Percentiles rank a stretch among this genome's conserved stretches.
Evolutionary conservation across 495 filamentous ascomycete species (phyloP).

Genomic region (Daldinia loculata): DNA sequence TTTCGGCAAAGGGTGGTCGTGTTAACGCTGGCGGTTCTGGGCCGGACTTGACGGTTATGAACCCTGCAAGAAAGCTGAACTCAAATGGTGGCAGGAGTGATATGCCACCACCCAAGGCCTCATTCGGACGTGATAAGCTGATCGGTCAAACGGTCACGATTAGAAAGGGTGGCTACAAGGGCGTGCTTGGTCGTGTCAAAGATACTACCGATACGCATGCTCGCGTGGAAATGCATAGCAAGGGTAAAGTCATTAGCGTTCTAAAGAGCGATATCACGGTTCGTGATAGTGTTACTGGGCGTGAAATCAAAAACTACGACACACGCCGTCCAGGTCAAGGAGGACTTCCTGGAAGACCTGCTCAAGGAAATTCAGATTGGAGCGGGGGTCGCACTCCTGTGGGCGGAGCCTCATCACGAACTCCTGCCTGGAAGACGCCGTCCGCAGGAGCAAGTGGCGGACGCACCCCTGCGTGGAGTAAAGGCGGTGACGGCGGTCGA

Average conservation of each 20-base stretch:
- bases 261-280: conserved; percentile 78
- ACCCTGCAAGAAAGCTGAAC: conserved; percentile 81
- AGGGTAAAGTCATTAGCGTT: conserved; percentile 85
- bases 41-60: conserved; percentile 90
- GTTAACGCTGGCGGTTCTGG: conserved; percentile 58
- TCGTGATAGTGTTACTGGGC: conserved; percentile 83
- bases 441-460: conserved; percentile 56
- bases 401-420: conserved; percentile 67
- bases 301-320: conserved; percentile 71
- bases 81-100: conserved; percentile 54
- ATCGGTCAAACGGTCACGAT: conserved; percentile 92
- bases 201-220: conserved; percentile 85
- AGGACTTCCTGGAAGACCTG: conserved; percentile 46
- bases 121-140: conserved; percentile 81
- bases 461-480: conserved; percentile 73
- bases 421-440: conserved; percentile 69
- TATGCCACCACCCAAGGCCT: conserved; percentile 78
- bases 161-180: conserved; percentile 85
- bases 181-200: conserved; percentile 92
- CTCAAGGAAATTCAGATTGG: conserved; percentile 58
- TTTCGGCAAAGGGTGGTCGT: conserved; percentile 90
- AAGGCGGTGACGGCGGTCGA: conserved; percentile 66
- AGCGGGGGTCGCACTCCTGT: conserved; percentile 75
- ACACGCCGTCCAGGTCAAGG: conserved; percentile 66
- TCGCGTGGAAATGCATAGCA: conserved; percentile 90